Evolutionary conservation across 805 yeast species (phyloP).

Genomic region (Candida loeiensis): DNA sequence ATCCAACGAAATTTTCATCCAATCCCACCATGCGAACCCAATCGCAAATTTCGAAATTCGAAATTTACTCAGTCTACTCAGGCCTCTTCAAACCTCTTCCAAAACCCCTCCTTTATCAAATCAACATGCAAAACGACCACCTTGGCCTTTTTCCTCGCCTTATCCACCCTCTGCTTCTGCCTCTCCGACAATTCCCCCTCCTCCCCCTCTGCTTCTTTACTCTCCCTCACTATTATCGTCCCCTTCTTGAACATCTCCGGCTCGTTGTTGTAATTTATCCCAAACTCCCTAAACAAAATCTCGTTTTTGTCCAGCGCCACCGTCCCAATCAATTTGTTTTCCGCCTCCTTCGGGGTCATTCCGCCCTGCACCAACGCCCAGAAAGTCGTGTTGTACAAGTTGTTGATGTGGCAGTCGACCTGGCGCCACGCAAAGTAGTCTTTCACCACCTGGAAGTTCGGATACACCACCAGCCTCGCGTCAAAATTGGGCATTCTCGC

Average conservation of each 20-base stretch:
- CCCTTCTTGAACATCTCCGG: slow-evolving; percentile 89
- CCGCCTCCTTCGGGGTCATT: slow-evolving; percentile 75
- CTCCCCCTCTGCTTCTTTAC: slow-evolving; percentile 13
- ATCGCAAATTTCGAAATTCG: too few relatives aligned
- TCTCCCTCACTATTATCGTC: slow-evolving; percentile 54
- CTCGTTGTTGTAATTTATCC: slow-evolving; percentile 87
- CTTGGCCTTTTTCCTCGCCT: slow-evolving; percentile 46
- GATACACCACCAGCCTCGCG: slow-evolving; percentile 85
- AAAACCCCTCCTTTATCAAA: slow-evolving; percentile 49
- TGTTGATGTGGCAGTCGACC: slow-evolving; percentile 94
- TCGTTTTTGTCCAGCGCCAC: slow-evolving; percentile 84
- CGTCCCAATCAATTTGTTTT: slow-evolving; percentile 71
- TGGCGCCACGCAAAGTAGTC: slow-evolving; percentile 95
- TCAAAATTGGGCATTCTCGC: slow-evolving; percentile 81
- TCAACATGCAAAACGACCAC: slow-evolving; percentile 53
- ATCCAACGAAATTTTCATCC: too few relatives aligned
- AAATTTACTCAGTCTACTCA: too few relatives aligned
- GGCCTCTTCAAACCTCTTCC: too few relatives aligned
- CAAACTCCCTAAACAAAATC: slow-evolving; percentile 70
- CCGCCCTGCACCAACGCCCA: slow-evolving; percentile 84
- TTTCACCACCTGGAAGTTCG: slow-evolving; percentile 53
- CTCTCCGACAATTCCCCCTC: slow-evolving; percentile 28
- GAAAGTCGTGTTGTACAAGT: slow-evolving; percentile 87
- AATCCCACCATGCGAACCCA: too few relatives aligned
- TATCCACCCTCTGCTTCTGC: slow-evolving; percentile 49